Evolutionary conservation across 108 stramenopile species (phyloP), one percentile per base, ranked within the genome.

Genomic region (Hondaea fermentalgiana): DNA sequence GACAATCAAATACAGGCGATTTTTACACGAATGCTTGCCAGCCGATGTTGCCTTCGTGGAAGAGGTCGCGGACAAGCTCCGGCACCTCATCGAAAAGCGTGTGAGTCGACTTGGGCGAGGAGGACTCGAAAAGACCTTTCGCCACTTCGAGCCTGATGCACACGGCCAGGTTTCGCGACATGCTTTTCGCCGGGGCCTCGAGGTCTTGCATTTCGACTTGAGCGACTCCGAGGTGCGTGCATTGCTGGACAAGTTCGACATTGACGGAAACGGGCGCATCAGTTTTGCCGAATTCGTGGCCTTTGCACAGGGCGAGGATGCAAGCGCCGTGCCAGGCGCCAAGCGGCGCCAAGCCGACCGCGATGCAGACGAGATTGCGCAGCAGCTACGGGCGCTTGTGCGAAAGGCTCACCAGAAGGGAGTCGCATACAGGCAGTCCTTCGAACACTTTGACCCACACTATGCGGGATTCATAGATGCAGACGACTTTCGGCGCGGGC

Each of bases 231-330:
- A 88, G 49, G 29, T 90, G 21, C 60, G 87, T 42, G 88, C 49
- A 12, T 72, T 91, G 25, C 55, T 91, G 72, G 90, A 76, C 72
- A 21, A 43, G 55, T 91, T 91, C 57, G 90, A 91, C 57, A 49
- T 53, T 5, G 90, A 72, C 44, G 90, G 72, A 43, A 72, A 91
- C 88, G 90, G 87, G 35, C 5, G 28, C 5, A 88, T 88, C 47
- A 89, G 72, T 72, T 89, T 71, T 55, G 14, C 21, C 45, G 90
- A 91, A 72, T 91, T 91, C 49, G 57, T 71, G 10, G n/a, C 49
- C 29, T 72, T 90, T 87, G 88, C 64, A 10, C 51, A 69, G n/a
- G 60, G 42, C n/a, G 60, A 8, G 2, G 88, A 45, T 35, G 88
- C 21, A 10, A n/a, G 6, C n/a, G 60, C 29, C 8, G 25, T 69